Conservation (phyloP, 1,284 basidiomycete species). For the Naganishia sp. region DNA sequence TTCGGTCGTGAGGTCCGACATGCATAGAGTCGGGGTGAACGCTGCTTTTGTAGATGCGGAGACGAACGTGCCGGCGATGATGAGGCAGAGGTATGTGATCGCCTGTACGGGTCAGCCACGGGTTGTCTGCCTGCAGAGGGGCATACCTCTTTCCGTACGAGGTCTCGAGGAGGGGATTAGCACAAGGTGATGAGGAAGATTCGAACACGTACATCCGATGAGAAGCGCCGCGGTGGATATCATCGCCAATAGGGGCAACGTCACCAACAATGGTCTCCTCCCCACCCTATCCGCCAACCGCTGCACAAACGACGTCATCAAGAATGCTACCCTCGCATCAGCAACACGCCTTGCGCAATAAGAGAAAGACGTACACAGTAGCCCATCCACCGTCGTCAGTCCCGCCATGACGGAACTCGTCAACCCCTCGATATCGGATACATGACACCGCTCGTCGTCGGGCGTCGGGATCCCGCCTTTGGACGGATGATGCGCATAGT, state of each 20-base stretch:
- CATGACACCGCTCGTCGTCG: slow-evolving; percentile 37
- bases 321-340: slow-evolving; percentile 38
- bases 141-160: slow-evolving; percentile 21
- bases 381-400: slow-evolving; percentile 42
- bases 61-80: slow-evolving; percentile 40
- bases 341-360: background rate
- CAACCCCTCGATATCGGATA: slow-evolving; percentile 39
- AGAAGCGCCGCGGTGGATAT: slow-evolving; percentile 40
- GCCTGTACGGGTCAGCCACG: slow-evolving; percentile 16
- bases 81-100: slow-evolving; percentile 39
- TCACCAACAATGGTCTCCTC: slow-evolving; percentile 39
- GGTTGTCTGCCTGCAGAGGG: background rate
- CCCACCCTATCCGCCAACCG: slow-evolving; percentile 40
- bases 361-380: slow-evolving; percentile 37
- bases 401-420: slow-evolving; percentile 41
- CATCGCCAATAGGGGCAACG: slow-evolving; percentile 40
- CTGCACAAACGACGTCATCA: slow-evolving; percentile 43
- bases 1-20: slow-evolving; percentile 41
- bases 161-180: background rate
- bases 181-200: background rate
- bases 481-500: slow-evolving; percentile 31
- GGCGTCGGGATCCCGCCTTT: slow-evolving; percentile 27
- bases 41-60: slow-evolving; percentile 44
- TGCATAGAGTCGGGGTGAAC: slow-evolving; percentile 41
- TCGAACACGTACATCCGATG: slow-evolving; percentile 39